Evolutionary conservation across 352 stramenopile species (phyloP), one percentile per base, ranked within the genome.

Genomic region (Phytophthora sp.): DNA sequence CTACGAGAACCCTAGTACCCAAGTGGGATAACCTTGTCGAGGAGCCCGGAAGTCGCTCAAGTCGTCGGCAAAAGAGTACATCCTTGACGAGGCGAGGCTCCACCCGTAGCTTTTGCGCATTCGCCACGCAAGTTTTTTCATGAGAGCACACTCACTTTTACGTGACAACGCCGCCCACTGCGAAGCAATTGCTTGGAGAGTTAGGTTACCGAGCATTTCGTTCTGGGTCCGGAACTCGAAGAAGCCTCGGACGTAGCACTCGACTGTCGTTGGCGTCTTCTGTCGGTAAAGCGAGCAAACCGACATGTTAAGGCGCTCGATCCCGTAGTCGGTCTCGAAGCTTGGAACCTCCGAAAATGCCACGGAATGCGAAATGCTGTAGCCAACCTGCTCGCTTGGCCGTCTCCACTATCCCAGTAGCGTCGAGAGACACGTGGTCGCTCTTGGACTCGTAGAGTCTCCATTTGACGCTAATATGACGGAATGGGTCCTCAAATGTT

Each of bases 301-400:
- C 11, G 65, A 81, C 15, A 77, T 45, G n/a, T 74, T 62, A 3
- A 56, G 53, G 2, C 77, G 71, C n/a, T 77, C 27, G 27, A 83
- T 60, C 5, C 50, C 39, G 17, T 50, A 21, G 4, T 23, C 41
- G 41, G 12, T 17, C 27, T 64, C 34, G 17, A 83, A 62, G 18
- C 54, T 50, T 6, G 48, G 56, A 23, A 65, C 51, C 32, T 60
- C 54, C 6, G 67, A 43, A 35, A 81, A 60, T 5, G 68, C 66
- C n/a, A 79, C 41, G 20, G 74, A 74, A 49, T 77, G 66, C 13
- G 65, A 68, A 17, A 79, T 50, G 45, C 28, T 56, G 59, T 77
- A 82, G 23, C 69, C 73, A 18, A 77, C 45, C 5, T 62, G 69
- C 21, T 73, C 59, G 15, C 17, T 53, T 54, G 9, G 31, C 17